These are phyloP conservation scores for Xylariaceae sp. DNA, from an alignment of 2,329 filamentous ascomycete species.

Conservation along the genomic window DNA sequence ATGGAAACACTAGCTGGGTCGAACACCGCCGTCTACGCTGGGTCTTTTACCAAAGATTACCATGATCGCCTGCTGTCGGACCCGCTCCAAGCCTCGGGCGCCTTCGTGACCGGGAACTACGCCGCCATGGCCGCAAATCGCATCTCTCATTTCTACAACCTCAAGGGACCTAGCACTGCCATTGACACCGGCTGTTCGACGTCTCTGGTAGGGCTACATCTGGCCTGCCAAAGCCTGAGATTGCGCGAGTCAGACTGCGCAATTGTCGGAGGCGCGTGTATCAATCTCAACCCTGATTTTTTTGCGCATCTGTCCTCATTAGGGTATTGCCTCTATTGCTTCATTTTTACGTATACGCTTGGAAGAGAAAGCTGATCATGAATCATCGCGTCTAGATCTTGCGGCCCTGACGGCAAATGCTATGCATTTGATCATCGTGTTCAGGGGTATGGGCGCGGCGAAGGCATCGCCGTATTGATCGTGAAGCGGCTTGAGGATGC, in stretches of 20 bases:
- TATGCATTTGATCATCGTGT: not conserved
- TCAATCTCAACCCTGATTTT: constrained; percentile 30
- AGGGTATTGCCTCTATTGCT: not conserved
- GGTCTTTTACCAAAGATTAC: constrained; percentile 8
- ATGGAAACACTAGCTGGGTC: constrained; percentile 10
- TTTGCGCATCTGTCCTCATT: too few relatives aligned
- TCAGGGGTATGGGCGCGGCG: not conserved
- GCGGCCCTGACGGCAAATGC: not conserved
- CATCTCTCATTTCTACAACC: constrained; percentile 54
- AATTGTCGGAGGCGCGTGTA: constrained; percentile 29
- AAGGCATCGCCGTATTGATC: not conserved
- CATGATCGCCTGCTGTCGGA: constrained; percentile 3
- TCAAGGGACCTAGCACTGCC: constrained; percentile 55
- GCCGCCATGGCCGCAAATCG: constrained; percentile 55
- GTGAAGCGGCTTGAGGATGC: not conserved
- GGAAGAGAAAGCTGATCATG: too few relatives aligned
- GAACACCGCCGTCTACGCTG: constrained; percentile 13
- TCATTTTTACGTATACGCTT: not conserved
- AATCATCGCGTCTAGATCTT: too few relatives aligned
- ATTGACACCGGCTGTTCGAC: constrained; percentile 60
- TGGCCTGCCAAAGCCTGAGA: constrained; percentile 49
- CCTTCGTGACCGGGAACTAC: constrained; percentile 47
- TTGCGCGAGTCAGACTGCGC: constrained; percentile 42
- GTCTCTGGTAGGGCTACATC: constrained; percentile 52
- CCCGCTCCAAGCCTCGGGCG: not conserved